Conservation (phyloP, 176 grass and related monocot species). For the Puya raimondii region DNA sequence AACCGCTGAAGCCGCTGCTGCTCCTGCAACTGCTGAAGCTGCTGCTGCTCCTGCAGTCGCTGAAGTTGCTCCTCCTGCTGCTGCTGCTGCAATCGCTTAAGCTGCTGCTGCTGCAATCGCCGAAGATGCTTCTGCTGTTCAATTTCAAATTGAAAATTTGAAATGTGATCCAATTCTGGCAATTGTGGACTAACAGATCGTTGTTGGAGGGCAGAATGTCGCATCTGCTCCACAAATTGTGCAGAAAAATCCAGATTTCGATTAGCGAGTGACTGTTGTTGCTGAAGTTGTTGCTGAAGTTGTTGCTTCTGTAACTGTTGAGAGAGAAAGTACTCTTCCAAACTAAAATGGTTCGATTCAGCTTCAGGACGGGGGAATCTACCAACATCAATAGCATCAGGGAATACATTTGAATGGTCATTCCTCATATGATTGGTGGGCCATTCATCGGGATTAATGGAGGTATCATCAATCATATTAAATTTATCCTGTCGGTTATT, state of each 20-base stretch:
- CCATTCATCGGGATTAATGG: slow-evolving; percentile 31
- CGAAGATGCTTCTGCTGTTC: slow-evolving; percentile 45
- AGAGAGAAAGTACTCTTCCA: slow-evolving; percentile 48
- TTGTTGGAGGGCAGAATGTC: not conserved
- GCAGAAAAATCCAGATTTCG: not conserved
- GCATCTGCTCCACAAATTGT: not conserved
- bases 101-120: slow-evolving; percentile 19
- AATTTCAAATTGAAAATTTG: not conserved
- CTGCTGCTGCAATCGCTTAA: slow-evolving; percentile 51
- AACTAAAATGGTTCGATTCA: slow-evolving; percentile 54
- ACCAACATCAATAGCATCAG: slow-evolving; percentile 37
- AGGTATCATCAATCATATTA: slow-evolving; percentile 35
- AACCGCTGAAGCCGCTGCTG: slow-evolving; percentile 50
- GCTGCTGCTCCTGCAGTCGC: slow-evolving; percentile 15
- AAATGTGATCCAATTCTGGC: slow-evolving; percentile 3
- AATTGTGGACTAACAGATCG: not conserved
- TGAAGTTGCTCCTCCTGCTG: slow-evolving; percentile 9
- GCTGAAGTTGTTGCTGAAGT: slow-evolving; percentile 56
- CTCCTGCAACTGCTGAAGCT: slow-evolving; percentile 28
- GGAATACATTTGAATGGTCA: slow-evolving; percentile 29
- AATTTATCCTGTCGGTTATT: slow-evolving; percentile 36
- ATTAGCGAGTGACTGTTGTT: slow-evolving; percentile 29
- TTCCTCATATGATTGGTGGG: slow-evolving; percentile 37
- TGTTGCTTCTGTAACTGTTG: slow-evolving; percentile 7
- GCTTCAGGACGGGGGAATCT: slow-evolving; percentile 39